Conservation (phyloP, 352 stramenopile genomes). For the Halophytophthora batemanensis region DNA sequence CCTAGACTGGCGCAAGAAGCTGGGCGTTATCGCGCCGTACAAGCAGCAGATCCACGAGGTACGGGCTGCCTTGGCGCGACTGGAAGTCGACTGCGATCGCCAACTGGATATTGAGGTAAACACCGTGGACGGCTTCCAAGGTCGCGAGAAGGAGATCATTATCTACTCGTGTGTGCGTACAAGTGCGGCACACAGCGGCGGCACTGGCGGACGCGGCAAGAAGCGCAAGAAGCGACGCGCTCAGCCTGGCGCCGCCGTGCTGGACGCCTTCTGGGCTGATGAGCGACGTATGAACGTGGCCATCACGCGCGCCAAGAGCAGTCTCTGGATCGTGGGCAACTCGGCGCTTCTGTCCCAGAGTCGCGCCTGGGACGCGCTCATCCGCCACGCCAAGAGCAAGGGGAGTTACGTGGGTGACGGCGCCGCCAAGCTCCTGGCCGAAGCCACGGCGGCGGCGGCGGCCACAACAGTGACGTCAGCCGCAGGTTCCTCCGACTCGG, state of each 20-base stretch:
- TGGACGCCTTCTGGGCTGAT: slow-evolving; percentile 94
- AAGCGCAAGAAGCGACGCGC: slow-evolving; percentile 13
- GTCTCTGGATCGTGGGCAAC: slow-evolving; percentile 88
- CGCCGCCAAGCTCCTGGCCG: slow-evolving; percentile 13
- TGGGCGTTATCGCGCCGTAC: slow-evolving; percentile 98
- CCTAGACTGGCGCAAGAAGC: slow-evolving; percentile 84
- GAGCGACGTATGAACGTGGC: slow-evolving; percentile 98
- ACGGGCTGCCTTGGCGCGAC: slow-evolving; percentile 61
- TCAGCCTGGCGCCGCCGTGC: slow-evolving; percentile 15
- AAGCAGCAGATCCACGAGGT: slow-evolving; percentile 96
- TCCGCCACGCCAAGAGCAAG: slow-evolving; percentile 58
- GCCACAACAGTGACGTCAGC: too few relatives aligned
- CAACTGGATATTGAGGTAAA: slow-evolving; percentile 82
- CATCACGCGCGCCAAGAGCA: slow-evolving; percentile 95
- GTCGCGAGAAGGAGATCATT: slow-evolving; percentile 97
- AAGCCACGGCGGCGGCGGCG: too few relatives aligned
- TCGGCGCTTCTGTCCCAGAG: slow-evolving; percentile 67
- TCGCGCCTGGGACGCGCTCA: slow-evolving; percentile 60
- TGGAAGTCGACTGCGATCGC: slow-evolving; percentile 45
- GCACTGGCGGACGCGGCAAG: slow-evolving; percentile 22
- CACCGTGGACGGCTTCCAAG: slow-evolving; percentile 98
- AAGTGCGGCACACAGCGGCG: slow-evolving; percentile 79
- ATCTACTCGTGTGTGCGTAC: slow-evolving; percentile 97
- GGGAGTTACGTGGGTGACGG: slow-evolving; percentile 41
- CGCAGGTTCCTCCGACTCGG: too few relatives aligned